Conservation (phyloP, 1,284 basidiomycete genomes). For the Puccinia horiana region DNA sequence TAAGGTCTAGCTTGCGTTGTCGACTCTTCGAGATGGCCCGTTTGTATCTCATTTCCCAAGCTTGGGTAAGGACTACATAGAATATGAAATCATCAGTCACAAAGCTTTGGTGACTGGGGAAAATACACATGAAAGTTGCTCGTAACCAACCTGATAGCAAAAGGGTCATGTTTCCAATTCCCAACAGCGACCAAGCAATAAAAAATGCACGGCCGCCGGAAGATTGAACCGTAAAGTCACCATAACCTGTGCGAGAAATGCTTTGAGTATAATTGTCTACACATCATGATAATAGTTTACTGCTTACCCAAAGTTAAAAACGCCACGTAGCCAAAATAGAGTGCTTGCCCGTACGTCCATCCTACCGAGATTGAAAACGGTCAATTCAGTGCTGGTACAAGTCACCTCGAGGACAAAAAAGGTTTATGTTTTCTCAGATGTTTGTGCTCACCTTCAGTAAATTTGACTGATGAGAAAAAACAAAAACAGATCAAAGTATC, state of each 20-base stretch:
- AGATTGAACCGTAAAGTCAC: slow-evolving; percentile 32
- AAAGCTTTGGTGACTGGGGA: background rate
- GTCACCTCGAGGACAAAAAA: background rate
- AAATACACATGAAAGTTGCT: background rate
- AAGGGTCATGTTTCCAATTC: slow-evolving; percentile 47
- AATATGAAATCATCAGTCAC: background rate
- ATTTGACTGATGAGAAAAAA: slow-evolving; percentile 23
- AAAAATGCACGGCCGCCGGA: slow-evolving; percentile 41
- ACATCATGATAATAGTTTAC: background rate
- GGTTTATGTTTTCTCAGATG: background rate
- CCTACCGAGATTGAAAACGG: slow-evolving; percentile 13
- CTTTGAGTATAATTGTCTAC: background rate
- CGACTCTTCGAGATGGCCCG: slow-evolving; percentile 27
- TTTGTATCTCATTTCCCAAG: slow-evolving; percentile 44
- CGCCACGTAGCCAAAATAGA: slow-evolving; percentile 48
- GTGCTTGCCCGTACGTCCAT: slow-evolving; percentile 40
- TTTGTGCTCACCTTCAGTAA: slow-evolving; percentile 39
- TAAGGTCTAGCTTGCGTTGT: slow-evolving; percentile 1
- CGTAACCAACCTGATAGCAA: slow-evolving; percentile 33
- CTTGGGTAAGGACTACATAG: slow-evolving; percentile 40
- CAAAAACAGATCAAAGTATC: background rate
- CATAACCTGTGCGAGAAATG: slow-evolving; percentile 25
- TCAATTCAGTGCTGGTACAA: background rate
- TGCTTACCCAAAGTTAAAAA: slow-evolving; percentile 46
- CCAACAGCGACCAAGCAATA: slow-evolving; percentile 45